Base-by-base conservation (phyloP, 805 yeast species). In the Scheffersomyces coipomensis region DNA sequence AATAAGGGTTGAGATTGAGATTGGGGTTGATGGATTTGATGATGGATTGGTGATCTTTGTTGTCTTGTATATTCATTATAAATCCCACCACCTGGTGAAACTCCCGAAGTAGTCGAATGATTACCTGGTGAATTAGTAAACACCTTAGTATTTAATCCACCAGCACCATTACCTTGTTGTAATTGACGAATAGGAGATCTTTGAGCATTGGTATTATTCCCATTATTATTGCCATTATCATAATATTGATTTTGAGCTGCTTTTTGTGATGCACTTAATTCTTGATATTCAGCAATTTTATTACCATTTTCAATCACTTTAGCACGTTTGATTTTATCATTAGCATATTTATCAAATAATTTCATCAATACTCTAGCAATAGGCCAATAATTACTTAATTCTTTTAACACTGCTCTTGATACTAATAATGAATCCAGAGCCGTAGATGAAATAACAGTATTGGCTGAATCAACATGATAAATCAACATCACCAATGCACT, bases 401-500 rank as follows among this genome's bases (percentile, higher is more conserved):
- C 73, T 43, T 56, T 58, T 48, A 62, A 60, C 18, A 60, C 76
- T 5, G 60, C 62, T 44, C 62, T 57, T 18, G 67, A 58, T 9
- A 64, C 64, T 37, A 53, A 58, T 29, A 70, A 53, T 17, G 73
- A 66, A 47, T 70, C 75, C 9, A 70, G 49, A 0, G 75, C 75
- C 1, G 74, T 64, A 6, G 67, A 54, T 2, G 73, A 65, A 45
- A 70, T 66, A 12, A 62, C 66, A 8, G 58, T 52, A 46, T 65
- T 66, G 21, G 70, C 47, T 3, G 72, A 66, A 48, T 70, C 75
- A 36, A 80, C 73, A 61, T 85, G 91, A 55, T 83, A 83, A n/a
- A 83, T 69, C 58, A 85, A 76, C 75, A 85, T 81, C 45, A 81
- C 68, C 46, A 83, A 68, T 1, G 93, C 87, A 23, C 81, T 73